Base-by-base conservation (phyloP, 2,329 filamentous ascomycete species). In the Talaromyces sp. region DNA sequence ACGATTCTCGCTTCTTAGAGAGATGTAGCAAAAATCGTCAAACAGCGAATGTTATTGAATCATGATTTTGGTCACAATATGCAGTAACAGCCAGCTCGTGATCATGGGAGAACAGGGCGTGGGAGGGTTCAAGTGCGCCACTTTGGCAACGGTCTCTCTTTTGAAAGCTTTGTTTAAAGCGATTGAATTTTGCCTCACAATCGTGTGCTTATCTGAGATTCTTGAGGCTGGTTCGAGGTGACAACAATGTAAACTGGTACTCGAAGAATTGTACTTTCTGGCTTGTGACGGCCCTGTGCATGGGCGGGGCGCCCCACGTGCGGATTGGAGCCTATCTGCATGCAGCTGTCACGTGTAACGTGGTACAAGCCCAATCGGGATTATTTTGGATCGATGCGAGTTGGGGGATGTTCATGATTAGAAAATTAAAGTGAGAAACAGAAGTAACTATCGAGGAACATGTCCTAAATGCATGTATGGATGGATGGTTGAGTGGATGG, bases 11-110 rank as follows among this genome's bases (percentile, higher is more conserved):
- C 49, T 52, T 26, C 17, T 31, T 24, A 29, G 17, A 49, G 14
- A 24, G 14, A 21, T 24, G 19, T 27, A 62, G 27, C 46, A 55
- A 58, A 50, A 56, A 55, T 51, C 35, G 58, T 56, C 32, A 54
- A 52, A 58, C 63, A 71, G 69, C 65, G 55, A 63, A 67, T 74
- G 74, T 75, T 76, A 77, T 76, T 71, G 67, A 71, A 75, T 64
- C 71, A 75, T 71, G 65, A 21, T 57, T 43, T 29, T 29, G 49
- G 53, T 32, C 19, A 41, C 13, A 57, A 52, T 50, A 52, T 46
- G 51, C 49, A 60, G 46, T 58, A 62, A 61, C 32, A 56, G 35
- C 17, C 29, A 49, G 32, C 17, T 32, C 41, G 21, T 27, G 26
- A 19, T 31, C 38, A 43, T 41, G 31, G 21, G 21, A 54, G 31